phyloP scores from a whole-genome alignment of 2,329 filamentous ascomycete genomes.

The Xylaria sp. region DNA sequence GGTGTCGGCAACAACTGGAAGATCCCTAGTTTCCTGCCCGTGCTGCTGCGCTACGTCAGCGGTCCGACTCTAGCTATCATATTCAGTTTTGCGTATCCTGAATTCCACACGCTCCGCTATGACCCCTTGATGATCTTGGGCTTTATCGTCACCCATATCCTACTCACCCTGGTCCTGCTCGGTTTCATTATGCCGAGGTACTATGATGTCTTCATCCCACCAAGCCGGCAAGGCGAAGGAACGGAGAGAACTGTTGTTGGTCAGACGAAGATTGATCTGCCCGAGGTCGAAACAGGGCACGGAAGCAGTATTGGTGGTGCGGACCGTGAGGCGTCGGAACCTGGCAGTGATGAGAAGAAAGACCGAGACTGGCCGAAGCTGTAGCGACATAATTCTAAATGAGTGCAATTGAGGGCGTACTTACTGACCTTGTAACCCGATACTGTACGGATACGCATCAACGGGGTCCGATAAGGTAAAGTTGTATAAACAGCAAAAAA shows the following conservation, averaged over 20 bases:
- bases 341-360: background rate
- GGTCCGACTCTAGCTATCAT: slow-evolving; percentile 57
- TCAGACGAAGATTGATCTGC: slow-evolving; percentile 5
- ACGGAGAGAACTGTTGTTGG: slow-evolving; percentile 14
- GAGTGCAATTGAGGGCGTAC: background rate
- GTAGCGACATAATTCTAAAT: background rate
- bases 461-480: too few relatives aligned
- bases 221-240: slow-evolving; percentile 52
- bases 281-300: background rate
- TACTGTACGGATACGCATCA: background rate
- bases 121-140: slow-evolving; percentile 58
- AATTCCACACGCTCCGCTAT: slow-evolving; percentile 53
- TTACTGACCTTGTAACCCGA: background rate
- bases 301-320: background rate
- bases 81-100: slow-evolving; percentile 57
- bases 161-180: slow-evolving; percentile 52
- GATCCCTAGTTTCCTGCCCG: slow-evolving; percentile 57
- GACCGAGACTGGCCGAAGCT: background rate
- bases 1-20: slow-evolving; percentile 61
- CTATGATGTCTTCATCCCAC: slow-evolving; percentile 58
- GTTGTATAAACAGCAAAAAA: too few relatives aligned
- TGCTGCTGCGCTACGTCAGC: slow-evolving; percentile 56
- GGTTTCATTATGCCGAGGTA: slow-evolving; percentile 60
- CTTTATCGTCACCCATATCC: slow-evolving; percentile 54
- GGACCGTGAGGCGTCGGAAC: background rate